Evolutionary conservation across 495 filamentous ascomycete species (phyloP), one percentile per base, ranked within the genome.

Genomic region (Lasiosphaeria miniovina): DNA sequence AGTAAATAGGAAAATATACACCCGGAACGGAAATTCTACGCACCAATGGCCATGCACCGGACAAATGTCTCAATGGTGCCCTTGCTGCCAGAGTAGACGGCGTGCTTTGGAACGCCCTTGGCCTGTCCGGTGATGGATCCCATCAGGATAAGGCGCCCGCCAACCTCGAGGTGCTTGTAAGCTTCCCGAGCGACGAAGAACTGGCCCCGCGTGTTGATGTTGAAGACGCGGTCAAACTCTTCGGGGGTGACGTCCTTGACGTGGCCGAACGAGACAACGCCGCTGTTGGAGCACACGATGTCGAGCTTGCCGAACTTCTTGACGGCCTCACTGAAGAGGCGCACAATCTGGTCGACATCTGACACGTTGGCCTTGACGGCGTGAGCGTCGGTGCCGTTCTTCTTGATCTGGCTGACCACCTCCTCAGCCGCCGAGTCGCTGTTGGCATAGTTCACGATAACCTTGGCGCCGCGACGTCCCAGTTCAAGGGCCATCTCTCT

Each of bases 121-220:
- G 80, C 81, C 75, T 84, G 77, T 35, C 83, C 84, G 31, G 85
- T 86, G 74, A 86, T 87, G 70, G 80, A 84, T 24, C 82, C 82
- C 75, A 81, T 87, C 8, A 87, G 70, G 62, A 88, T 82, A 67
- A 88, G 79, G 64, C 85, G 79, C 54, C 85, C 86, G 48, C 83
- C 84, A 46, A 83, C 75, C 61, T 75, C 73, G 68, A 85, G 75
- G 71, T 88, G 76, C 73, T 81, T 82, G 71, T 85, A 85, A 6
- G 82, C 87, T 73, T 87, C 80, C 69, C 86, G 83, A 55, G 85
- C 86, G 50, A 90, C 86, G 76, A 93, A 91, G 81, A 92, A 93
- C 73, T 93, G 90, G 3, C 84, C 90, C 2, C 88, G 83, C 4
- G 83, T 83, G 75, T 95, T 95, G 58, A 93, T 72, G 71, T 83